Evolutionary conservation across 2,329 filamentous ascomycete genomes (phyloP).

Genomic region (Cadophora gregata): DNA sequence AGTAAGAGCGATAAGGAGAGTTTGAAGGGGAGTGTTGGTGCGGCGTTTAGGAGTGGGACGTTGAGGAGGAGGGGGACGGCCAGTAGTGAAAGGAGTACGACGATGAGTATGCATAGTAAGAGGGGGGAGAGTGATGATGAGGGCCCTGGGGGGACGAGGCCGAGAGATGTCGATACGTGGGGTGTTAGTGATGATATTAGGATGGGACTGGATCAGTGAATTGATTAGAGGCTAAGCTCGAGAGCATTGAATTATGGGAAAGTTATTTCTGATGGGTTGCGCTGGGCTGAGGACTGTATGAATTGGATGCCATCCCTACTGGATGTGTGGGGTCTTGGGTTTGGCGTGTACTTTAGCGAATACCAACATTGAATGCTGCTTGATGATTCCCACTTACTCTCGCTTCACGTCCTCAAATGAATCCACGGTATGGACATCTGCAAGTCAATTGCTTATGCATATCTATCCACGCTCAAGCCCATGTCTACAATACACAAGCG

Average conservation of each 20-base stretch:
- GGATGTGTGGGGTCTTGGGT: not conserved
- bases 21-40: slow-evolving; percentile 25
- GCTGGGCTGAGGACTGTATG: slow-evolving; percentile 2
- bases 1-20: slow-evolving; percentile 32
- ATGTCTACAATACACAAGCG: slow-evolving; percentile 14
- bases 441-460: slow-evolving; percentile 12
- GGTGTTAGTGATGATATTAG: slow-evolving; percentile 83
- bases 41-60: slow-evolving; percentile 31
- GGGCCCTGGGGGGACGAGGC: slow-evolving; percentile 57
- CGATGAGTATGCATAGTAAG: slow-evolving; percentile 24
- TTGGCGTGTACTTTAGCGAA: slow-evolving; percentile 8
- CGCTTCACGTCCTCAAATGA: not conserved
- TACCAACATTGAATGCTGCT: slow-evolving; percentile 3
- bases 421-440: not conserved
- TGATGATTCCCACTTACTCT: not conserved
- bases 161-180: slow-evolving; percentile 66
- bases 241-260: not conserved
- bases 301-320: not conserved
- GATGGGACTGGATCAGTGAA: slow-evolving; percentile 75
- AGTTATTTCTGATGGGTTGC: not conserved
- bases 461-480: slow-evolving; percentile 11
- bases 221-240: not conserved
- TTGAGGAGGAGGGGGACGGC: slow-evolving; percentile 33
- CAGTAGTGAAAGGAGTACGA: slow-evolving; percentile 9
- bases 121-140: slow-evolving; percentile 37